Base-by-base conservation (phyloP, 75 land plant species). In the Chamaecyparis obtusa region DNA sequence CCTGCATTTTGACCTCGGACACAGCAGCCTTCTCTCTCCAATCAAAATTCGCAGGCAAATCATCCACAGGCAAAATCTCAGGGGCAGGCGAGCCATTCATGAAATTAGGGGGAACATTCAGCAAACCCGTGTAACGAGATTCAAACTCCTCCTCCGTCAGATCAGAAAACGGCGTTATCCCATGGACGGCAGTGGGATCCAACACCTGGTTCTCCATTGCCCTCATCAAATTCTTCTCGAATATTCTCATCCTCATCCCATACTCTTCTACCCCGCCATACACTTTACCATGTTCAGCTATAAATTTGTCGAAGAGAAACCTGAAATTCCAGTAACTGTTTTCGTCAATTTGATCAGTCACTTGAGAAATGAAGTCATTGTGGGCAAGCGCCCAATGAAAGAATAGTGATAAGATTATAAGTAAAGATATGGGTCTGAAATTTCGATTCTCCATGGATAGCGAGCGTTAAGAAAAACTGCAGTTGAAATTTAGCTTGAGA, bases 11-110 rank as follows among this genome's bases (percentile, higher is more conserved):
- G 39, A 92, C 93, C 5, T 71, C 51, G 5, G 93, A 87, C 33
- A 92, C 93, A 8, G 93, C 93, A 3, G 92, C 93, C n/a, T 84
- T 81, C 2, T 92, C 93, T 57, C 93, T 75, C 93, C 93, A 92
- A 57, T 92, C 93, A 55, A 92, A 91, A 74, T 81, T 79, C 9
- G 69, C 57, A 6, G 93, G 93, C 89, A 92, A 60, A 43, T 91
- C 87, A 27, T 85, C 89, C 3, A 87, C 87, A 77, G 92, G 93
- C 36, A 92, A 88, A 56, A 79, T 49, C 15, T 92, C 93, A 5
- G 90, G 90, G 67, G 90, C 10, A 15, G 72, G 74, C 37, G 11
- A 37, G 5, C 24, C 71, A 10, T 57, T 84, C 64, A 55, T 17
- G 15, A 60, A 84, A 17, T 60, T 35, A 11, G 2, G 79, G 6